Evolutionary conservation across 176 grass and related monocot genomes (phyloP).

Genomic region (Bothriochloa decipiens): DNA sequence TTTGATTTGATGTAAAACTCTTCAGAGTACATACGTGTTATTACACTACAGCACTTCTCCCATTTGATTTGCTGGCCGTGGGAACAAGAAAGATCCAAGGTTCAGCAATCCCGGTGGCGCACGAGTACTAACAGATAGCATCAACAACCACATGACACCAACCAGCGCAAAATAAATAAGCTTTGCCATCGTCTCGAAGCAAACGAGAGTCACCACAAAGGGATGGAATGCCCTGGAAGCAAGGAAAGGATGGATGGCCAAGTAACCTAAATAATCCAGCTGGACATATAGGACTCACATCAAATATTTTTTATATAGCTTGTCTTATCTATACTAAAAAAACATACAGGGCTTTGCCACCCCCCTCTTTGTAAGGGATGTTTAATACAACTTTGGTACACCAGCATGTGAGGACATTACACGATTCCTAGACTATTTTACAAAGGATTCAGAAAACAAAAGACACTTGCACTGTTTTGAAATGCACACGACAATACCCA

Average conservation of each 20-base stretch:
- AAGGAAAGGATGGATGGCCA: background rate
- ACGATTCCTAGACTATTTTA: background rate
- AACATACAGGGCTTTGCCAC: background rate
- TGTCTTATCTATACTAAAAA: background rate
- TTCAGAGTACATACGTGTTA: background rate
- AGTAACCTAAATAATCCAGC: conserved; percentile 10
- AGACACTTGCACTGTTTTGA: background rate
- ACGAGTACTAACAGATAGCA: background rate
- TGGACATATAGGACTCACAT: background rate
- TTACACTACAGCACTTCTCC: background rate
- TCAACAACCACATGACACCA: conserved; percentile 43
- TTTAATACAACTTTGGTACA: background rate
- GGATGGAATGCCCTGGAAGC: background rate
- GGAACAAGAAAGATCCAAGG: background rate
- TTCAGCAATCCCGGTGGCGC: background rate
- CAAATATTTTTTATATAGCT: background rate
- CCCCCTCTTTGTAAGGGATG: too few species aligned
- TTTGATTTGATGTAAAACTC: background rate
- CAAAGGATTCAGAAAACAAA: background rate
- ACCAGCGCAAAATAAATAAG: conserved; percentile 12
- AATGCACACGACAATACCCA: background rate
- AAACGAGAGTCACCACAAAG: conserved; percentile 5
- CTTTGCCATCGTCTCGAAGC: background rate
- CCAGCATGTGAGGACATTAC: background rate
- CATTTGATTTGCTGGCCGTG: background rate